phyloP scores from a whole-genome alignment of 257 asterid genomes.

The Solanum bulbocastanum region DNA sequence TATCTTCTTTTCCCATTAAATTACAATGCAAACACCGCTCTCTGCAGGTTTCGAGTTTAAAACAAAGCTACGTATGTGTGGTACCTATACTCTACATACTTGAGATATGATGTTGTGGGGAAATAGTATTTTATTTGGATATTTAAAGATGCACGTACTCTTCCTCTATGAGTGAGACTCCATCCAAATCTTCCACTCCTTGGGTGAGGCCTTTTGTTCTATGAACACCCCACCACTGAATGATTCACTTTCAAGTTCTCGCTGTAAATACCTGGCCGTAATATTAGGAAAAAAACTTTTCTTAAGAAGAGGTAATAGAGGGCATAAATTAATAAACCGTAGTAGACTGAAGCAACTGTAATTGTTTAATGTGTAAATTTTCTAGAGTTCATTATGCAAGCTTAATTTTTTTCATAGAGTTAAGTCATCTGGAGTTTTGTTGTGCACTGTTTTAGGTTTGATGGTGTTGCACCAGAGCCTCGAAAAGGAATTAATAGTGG shows the following conservation, averaged over 20 bases:
- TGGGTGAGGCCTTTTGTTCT: not conserved
- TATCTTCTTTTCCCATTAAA: not conserved
- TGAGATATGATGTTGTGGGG: not conserved
- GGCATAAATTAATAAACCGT: not conserved
- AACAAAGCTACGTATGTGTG: not conserved
- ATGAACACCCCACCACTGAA: not conserved
- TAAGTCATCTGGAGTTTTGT: not conserved
- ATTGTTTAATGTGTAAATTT: not conserved
- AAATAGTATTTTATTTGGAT: not conserved
- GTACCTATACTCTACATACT: not conserved
- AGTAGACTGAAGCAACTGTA: not conserved
- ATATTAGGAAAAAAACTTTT: not conserved
- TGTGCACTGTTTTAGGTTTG: slow-evolving; percentile 41
- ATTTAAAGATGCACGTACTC: not conserved
- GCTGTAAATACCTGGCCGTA: not conserved
- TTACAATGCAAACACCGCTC: not conserved
- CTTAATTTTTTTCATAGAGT: not conserved
- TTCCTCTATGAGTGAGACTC: not conserved
- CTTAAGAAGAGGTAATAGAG: not conserved
- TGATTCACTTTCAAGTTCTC: not conserved
- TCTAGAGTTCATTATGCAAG: not conserved
- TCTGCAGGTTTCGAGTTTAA: not conserved
- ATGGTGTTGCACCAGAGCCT: slow-evolving; percentile 96
- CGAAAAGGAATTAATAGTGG: slow-evolving; percentile 90
- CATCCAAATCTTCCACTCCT: not conserved